Conservation (phyloP, 169 alveolate genomes). For the Eimeria falciformis region DNA sequence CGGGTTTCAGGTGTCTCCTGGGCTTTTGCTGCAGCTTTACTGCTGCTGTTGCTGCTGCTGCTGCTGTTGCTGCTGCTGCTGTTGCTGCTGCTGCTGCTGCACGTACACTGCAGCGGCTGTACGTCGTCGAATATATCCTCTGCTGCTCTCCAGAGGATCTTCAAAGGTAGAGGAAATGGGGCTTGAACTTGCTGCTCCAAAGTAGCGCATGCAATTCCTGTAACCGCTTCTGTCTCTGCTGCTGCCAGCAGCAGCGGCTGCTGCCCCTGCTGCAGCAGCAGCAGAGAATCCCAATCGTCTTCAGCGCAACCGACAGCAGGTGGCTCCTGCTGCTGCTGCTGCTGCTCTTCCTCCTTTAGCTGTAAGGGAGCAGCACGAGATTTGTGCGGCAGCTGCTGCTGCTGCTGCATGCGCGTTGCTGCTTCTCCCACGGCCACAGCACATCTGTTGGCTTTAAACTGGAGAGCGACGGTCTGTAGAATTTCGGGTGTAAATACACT, state of each 20-base stretch:
- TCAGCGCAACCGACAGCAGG: too few relatives aligned
- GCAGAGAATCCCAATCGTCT: not conserved
- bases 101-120: not conserved
- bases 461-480: slow-evolving; percentile 61
- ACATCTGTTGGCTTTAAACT: slow-evolving; percentile 1
- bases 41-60: not conserved
- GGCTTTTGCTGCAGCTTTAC: not conserved
- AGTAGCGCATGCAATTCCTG: not conserved
- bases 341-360: not conserved
- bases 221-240: not conserved
- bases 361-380: not conserved
- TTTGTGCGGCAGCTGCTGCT: not conserved
- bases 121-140: not conserved
- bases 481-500: slow-evolving; percentile 78
- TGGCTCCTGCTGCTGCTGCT: not conserved
- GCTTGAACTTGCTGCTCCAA: slow-evolving; percentile 22
- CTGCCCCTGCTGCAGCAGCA: slow-evolving; percentile 21
- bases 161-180: not conserved
- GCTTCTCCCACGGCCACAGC: slow-evolving; percentile 3
- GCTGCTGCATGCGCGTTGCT: not conserved
- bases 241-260: slow-evolving; percentile 55
- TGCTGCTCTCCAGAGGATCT: not conserved
- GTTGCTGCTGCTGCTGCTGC: slow-evolving; percentile 16
- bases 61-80: not conserved
- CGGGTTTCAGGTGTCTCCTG: not conserved